phyloP scores from a whole-genome alignment of 202 grass and related monocot genomes.

The Brachypodium distachyon region DNA sequence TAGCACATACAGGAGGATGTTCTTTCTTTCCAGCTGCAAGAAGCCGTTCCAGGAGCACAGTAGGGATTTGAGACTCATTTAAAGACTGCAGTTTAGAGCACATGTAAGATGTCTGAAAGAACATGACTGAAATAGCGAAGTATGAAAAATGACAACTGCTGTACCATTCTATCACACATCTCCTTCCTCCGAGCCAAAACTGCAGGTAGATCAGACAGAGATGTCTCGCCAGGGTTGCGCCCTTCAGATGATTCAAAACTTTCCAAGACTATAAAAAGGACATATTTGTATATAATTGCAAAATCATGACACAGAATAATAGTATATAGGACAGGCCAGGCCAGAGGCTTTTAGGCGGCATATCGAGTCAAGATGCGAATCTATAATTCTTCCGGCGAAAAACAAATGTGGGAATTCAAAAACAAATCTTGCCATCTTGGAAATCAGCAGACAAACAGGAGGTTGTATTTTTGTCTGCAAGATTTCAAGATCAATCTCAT shows the following conservation, averaged over 20 bases:
- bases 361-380: neutral
- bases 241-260: conserved; percentile 66
- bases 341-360: neutral
- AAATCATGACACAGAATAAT: neutral
- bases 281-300: neutral
- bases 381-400: neutral
- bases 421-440: neutral
- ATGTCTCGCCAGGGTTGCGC: conserved; percentile 43
- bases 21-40: conserved; percentile 67
- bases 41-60: conserved; percentile 53
- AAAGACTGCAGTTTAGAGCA: conserved; percentile 56
- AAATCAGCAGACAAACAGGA: neutral
- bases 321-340: neutral
- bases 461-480: neutral
- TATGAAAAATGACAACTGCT: neutral
- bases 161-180: conserved; percentile 77
- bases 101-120: conserved; percentile 15
- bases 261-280: conserved; percentile 64
- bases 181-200: conserved; percentile 64
- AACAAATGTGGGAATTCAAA: neutral
- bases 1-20: conserved; percentile 80
- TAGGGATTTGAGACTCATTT: conserved; percentile 62
- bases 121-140: neutral
- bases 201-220: conserved; percentile 54
- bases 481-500: neutral